A percentile compares a stretch with the other conserved stretches of the same genome.
These are phyloP conservation scores for Tolypocladium album DNA, from an alignment of 2,329 filamentous ascomycete species.

Conservation along the genomic window DNA sequence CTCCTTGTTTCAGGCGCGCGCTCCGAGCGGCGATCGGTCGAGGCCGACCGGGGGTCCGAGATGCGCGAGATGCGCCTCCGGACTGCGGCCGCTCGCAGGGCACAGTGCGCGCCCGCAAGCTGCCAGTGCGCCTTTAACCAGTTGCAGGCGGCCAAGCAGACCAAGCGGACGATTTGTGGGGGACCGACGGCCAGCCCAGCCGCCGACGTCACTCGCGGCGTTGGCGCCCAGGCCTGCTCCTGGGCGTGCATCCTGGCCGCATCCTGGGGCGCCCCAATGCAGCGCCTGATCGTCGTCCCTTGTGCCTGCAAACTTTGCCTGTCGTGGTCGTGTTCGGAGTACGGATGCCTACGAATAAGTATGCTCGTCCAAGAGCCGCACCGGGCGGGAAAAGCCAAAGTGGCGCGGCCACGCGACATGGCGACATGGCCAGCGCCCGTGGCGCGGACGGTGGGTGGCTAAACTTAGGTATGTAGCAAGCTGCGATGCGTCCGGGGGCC, in stretches of 20 bases:
- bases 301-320: neutral
- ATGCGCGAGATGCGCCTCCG: no score
- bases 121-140: neutral
- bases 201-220: slow-evolving; percentile 2
- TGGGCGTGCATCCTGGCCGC: neutral
- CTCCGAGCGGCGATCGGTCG: neutral
- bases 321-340: no score
- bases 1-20: neutral
- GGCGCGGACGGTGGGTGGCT: neutral
- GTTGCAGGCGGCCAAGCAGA: neutral
- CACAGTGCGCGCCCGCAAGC: neutral
- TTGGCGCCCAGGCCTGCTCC: neutral
- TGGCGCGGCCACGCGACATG: neutral
- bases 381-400: neutral
- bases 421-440: neutral
- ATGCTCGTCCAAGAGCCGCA: no score
- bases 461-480: no score
- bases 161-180: neutral
- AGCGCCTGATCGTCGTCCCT: no score
- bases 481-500: neutral
- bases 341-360: no score
- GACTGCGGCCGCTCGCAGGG: no score
- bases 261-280: neutral
- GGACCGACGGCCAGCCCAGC: neutral
- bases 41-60: neutral